Evolutionary conservation across 768 basidiomycete species (phyloP).

Genomic region (Rickenella mellea): DNA sequence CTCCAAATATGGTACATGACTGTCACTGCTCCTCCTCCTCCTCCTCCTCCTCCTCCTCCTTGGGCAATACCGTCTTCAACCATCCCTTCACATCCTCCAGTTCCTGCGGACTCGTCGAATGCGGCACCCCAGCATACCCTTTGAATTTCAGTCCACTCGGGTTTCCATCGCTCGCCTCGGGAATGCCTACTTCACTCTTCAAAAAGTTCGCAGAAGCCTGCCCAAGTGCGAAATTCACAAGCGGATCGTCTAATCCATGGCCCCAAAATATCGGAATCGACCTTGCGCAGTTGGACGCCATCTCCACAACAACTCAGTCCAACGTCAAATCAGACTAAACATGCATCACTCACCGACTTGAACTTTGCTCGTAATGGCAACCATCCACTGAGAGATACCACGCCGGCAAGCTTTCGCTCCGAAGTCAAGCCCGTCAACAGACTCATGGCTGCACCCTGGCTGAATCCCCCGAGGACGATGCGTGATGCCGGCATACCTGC

Average conservation of each 20-base stretch:
- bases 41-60: conserved; percentile 3
- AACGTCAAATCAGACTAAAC: too few relatives aligned
- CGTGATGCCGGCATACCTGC: conserved; percentile 57
- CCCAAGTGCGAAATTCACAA: conserved; percentile 53
- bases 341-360: conserved; percentile 39
- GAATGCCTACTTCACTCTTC: conserved; percentile 41
- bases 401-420: conserved; percentile 60
- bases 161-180: conserved; percentile 26
- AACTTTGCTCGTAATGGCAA: conserved; percentile 59
- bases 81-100: conserved; percentile 62
- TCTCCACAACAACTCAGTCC: conserved; percentile 27
- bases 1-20: too few relatives aligned
- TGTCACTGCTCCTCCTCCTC: too few relatives aligned
- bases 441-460: conserved; percentile 75
- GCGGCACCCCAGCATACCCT: conserved; percentile 57
- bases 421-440: conserved; percentile 66
- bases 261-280: conserved; percentile 80
- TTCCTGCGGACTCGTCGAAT: conserved; percentile 56
- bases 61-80: conserved; percentile 50
- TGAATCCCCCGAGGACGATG: conserved; percentile 84
- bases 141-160: conserved; percentile 57
- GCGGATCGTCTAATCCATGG: conserved; percentile 67
- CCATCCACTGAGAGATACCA: conserved; percentile 73
- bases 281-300: conserved; percentile 48
- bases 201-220: conserved; percentile 49